Evolutionary conservation across 202 grass and related monocot species (phyloP), one percentile per base, ranked within the genome.

Genomic region (Zoysia matrella): DNA sequence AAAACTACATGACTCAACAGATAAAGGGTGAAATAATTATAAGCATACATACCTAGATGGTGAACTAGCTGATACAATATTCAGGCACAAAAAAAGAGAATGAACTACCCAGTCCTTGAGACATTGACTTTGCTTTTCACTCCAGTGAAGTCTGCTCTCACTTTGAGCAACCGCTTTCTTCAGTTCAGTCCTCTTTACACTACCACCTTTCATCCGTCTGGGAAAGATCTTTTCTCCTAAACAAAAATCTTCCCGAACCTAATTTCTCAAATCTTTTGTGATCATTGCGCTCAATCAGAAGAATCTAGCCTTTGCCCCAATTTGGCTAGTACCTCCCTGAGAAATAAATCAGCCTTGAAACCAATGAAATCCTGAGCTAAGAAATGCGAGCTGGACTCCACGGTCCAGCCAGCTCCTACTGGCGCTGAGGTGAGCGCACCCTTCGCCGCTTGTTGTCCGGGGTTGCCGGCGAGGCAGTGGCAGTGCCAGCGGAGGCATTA

Each of bases 371-470:
- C 65, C 50, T 67, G 78, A 92, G 53, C 80, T 30, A 1, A 12
- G 47, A 89, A 62, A 75, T 40, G 69, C 58, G 56, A 86, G 84
- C 71, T 58, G 75, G 78, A 73, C 75, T 82, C 44, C 64, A 70
- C 83, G 62, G 48, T 58, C 72, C 78, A 75, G 56, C 75, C 39
- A 68, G 72, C 22, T 62, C 86, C 86, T 90, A 87, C 57, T 89
- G 74, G 53, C 67, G 54, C 74, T 78, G 68, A 53, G 83, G 86
- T 61, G 80, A 89, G 77, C 85, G 78, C 77, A 94, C 16, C 88
- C 86, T 87, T 79, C 66, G 87, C 80, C 88, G 87, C 84, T 97
- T 97, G 47, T 71, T 88, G 85, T 87, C 83, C 77, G 86, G 73
- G 18, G 80, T 77, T 50, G 80, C 84, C 67, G 67, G 61, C 78